Base-by-base conservation (phyloP, 108 stramenopile genomes). In the Cylindrotheca closterium region DNA sequence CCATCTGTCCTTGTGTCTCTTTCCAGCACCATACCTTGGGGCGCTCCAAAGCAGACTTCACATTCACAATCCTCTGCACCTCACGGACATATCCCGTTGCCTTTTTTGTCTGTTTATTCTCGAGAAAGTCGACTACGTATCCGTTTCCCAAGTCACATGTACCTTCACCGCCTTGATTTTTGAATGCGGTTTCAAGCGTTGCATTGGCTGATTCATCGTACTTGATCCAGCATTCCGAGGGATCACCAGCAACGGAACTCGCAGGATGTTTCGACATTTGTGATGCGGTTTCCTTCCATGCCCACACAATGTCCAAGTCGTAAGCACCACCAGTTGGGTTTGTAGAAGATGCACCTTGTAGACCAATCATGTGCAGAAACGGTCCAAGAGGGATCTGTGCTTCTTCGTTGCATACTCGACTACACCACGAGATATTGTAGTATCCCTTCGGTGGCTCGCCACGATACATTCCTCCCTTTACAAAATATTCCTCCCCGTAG, bases 401-500 rank as follows among this genome's bases (percentile, higher is more conserved):
- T 30, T 18, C 51, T 52, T 1, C 51, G 1, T 25, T 52, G 21
- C 47, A 22, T 1, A 19, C 46, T 47, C 21, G 2, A 22, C 17
- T 25, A 28, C 17, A 25, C 71, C 80, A 82, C 22, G 1, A n/a
- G 22, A 31, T 21, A 42, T 22, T 15, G 34, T 49, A 81, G 64
- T 65, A 87, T 0, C 2, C 63, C 19, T 31, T 8, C 1, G 86
- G 82, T 15, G 86, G 82, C 51, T 81, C 78, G 5, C 86, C 86
- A 18, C 86, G 82, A 59, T 81, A 87, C 86, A 87, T 81, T n/a
- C 77, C 86, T 1, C 80, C 79, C 19, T 4, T n/a, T 28, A 71
- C 70, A 27, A 25, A 25, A 66, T 83, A 87, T 12, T 68, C 65
- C 8, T 47, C 55, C 12, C 65, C 65, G 30, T 83, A 81, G 17